Conservation (phyloP, 257 asterid species). For the Knoxia roxburghii region DNA sequence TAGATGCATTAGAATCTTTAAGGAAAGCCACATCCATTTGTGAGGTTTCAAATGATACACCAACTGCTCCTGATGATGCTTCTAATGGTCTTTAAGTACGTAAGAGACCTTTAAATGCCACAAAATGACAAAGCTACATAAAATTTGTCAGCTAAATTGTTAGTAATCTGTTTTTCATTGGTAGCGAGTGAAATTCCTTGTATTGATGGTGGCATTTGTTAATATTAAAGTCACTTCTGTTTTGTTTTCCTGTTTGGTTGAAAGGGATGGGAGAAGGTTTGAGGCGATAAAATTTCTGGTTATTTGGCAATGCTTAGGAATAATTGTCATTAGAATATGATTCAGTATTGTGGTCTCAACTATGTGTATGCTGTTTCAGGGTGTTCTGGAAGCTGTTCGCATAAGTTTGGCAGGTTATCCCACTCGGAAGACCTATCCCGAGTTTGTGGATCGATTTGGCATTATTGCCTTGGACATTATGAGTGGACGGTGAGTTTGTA, state of each 20-base stretch:
- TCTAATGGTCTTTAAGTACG: not conserved
- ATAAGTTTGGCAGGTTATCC: conserved; percentile 99
- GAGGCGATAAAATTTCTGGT: not conserved
- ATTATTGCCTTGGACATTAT: conserved; percentile 68
- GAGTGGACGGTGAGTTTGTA: conserved; percentile 62
- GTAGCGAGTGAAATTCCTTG: not conserved
- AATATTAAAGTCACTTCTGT: not conserved
- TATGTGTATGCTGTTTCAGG: conserved; percentile 47
- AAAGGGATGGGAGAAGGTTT: too few relatives aligned
- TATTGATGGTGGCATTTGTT: not conserved
- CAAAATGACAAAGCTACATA: not conserved
- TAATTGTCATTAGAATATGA: not conserved
- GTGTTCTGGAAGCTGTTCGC: conserved; percentile 98
- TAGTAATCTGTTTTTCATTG: not conserved
- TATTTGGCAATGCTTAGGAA: not conserved
- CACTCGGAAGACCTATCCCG: conserved; percentile 89
- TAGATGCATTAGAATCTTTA: not conserved
- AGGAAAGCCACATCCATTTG: not conserved
- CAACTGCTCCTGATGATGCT: not conserved
- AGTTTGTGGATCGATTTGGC: conserved; percentile 94
- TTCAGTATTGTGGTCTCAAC: not conserved
- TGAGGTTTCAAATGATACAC: not conserved
- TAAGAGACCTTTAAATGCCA: too few relatives aligned
- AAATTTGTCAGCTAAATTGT: not conserved
- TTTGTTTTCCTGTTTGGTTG: too few relatives aligned